These are phyloP conservation scores for Prunus yedoensis DNA, from an alignment of 331 rosid species.

Conservation along the genomic window DNA sequence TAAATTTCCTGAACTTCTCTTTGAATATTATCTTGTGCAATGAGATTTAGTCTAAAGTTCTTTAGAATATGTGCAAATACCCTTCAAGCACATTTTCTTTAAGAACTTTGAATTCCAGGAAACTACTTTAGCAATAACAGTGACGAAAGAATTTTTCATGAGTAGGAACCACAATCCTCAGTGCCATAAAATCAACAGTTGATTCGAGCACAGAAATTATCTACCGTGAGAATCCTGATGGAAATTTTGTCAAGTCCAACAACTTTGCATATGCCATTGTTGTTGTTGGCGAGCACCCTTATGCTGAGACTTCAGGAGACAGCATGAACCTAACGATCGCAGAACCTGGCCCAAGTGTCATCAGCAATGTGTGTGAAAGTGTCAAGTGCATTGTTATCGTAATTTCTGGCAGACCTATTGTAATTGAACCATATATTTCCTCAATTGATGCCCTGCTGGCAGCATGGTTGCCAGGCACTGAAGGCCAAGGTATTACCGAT, in stretches of 20 bases:
- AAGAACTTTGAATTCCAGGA: neutral
- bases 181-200: slow-evolving; percentile 61
- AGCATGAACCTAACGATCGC: slow-evolving; percentile 60
- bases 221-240: slow-evolving; percentile 65
- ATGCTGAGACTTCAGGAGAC: slow-evolving; percentile 79
- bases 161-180: slow-evolving; percentile 79
- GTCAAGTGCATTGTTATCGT: slow-evolving; percentile 68
- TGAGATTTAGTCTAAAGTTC: neutral
- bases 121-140: neutral
- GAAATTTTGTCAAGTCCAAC: slow-evolving; percentile 60
- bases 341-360: slow-evolving; percentile 70
- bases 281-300: slow-evolving; percentile 81
- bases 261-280: slow-evolving; percentile 72
- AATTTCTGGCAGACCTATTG: slow-evolving; percentile 83
- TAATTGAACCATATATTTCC: slow-evolving; percentile 73
- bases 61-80: neutral
- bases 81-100: neutral
- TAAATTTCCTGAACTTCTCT: neutral
- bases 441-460: slow-evolving; percentile 71
- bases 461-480: slow-evolving; percentile 94
- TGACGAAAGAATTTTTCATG: slow-evolving; percentile 29
- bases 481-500: slow-evolving; percentile 89
- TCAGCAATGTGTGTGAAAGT: slow-evolving; percentile 64
- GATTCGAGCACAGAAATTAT: slow-evolving; percentile 67
- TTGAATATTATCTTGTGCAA: neutral